Evolutionary conservation across 176 grass and related monocot species (phyloP), one percentile per base, ranked within the genome.

Genomic region (Elymus sibiricus): DNA sequence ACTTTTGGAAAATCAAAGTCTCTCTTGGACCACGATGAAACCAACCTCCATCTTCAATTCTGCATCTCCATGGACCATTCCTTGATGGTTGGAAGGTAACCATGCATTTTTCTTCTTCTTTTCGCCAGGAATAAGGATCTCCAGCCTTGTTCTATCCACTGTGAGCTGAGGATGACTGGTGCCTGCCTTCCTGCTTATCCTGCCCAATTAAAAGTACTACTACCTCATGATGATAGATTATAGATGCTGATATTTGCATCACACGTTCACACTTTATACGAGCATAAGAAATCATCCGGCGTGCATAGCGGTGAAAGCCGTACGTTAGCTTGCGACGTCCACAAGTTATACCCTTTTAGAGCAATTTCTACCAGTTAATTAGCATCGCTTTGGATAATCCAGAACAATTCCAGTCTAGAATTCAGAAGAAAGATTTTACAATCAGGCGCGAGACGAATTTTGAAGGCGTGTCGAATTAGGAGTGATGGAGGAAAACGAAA

Each of bases 311-410:
- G 26, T 56, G 82, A 85, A 35, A 64, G 46, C 22, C 68, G 7
- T 64, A 74, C 11, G 12, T 4, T 37, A 29, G 51, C 29, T 71
- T 37, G 44, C 64, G 21, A 27, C 14, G 47, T 70, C 28, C 7
- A 35, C 46, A 26, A 76, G 83, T 32, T 38, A 49, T 76, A 62
- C 49, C 26, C 17, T 43, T 55, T 80, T 81, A 22, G 70, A 58
- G 43, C 76, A 60, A 32, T 60, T 47, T 43, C 40, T 21, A 69
- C 47, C 27, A 3, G 38, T 62, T 37, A 22, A 35, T 31, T 77
- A 62, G 35, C 83, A 68, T 89, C 12, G 64, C 16, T 42, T 24
- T 22, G 29, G 82, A 80, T 84, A 84, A 58, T 58, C 55, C 55
- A 64, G 39, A 79, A 79, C n/a, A 19, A 58, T n/a, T 73, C 44